Percentiles rank a stretch among this genome's conserved stretches.
phyloP scores from a whole-genome alignment of 2,329 filamentous ascomycete species.

The Pyrenochaeta sp. region DNA sequence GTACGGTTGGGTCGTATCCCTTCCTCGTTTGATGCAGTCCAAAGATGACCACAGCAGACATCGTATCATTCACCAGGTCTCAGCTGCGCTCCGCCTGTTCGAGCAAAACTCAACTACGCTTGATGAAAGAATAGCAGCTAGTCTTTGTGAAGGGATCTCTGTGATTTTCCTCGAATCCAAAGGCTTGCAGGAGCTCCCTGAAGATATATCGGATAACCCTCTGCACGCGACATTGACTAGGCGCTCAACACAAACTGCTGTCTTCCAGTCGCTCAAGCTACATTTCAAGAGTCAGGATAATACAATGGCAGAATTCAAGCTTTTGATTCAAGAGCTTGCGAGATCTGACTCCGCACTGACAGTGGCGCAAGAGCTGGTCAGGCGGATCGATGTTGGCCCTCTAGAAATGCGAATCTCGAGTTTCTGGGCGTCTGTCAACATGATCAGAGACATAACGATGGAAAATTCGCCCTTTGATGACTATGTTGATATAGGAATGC shows the following conservation, averaged over 20 bases:
- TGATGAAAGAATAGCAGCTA: constrained; percentile 71
- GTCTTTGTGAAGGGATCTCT: constrained; percentile 77
- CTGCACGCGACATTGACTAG: constrained; percentile 27
- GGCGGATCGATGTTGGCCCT: constrained; percentile 66
- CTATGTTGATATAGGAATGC: constrained; percentile 66
- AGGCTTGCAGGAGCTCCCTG: constrained; percentile 27
- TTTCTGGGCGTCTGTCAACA: constrained; percentile 81
- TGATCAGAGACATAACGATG: constrained; percentile 68
- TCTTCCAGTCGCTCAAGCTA: constrained; percentile 68
- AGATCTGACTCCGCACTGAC: constrained; percentile 53
- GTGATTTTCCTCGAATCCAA: constrained; percentile 55
- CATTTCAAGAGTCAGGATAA: constrained; percentile 70
- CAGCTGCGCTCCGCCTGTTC: constrained; percentile 74
- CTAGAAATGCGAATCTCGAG: constrained; percentile 71
- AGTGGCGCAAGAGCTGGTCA: constrained; percentile 72
- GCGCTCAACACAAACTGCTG: constrained; percentile 25
- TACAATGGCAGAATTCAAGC: constrained; percentile 69
- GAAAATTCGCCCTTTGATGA: constrained; percentile 67
- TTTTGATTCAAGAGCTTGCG: constrained; percentile 66
- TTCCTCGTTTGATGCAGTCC: constrained; percentile 84
- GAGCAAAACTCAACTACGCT: constrained; percentile 70
- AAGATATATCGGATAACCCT: constrained; percentile 6
- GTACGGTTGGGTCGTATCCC: constrained; percentile 81
- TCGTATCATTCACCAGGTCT: constrained; percentile 77
- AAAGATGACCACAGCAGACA: constrained; percentile 82